Evolutionary conservation across 75 land plant species (phyloP).

Genomic region (Cupressus sempervirens): DNA sequence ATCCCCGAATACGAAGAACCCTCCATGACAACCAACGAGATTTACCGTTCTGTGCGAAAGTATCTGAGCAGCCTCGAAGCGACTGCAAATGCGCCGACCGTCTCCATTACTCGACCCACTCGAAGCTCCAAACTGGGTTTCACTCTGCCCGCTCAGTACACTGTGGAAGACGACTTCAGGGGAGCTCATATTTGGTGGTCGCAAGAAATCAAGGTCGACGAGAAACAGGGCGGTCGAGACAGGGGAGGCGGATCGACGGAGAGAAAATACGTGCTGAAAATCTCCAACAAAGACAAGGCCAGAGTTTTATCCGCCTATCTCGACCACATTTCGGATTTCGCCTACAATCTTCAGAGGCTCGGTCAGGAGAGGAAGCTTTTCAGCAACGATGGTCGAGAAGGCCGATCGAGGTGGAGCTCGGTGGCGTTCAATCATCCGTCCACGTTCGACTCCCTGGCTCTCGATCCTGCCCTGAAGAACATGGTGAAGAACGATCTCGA

Average conservation of each 20-base stretch:
- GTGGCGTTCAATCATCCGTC: too few species aligned
- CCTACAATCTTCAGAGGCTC: conserved; percentile 35
- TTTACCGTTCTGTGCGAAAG: not conserved
- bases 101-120: conserved; percentile 27
- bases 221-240: not conserved
- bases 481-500: conserved; percentile 23
- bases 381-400: conserved; percentile 21
- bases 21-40: not conserved
- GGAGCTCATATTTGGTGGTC: conserved; percentile 43
- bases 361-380: conserved; percentile 37
- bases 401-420: conserved; percentile 11
- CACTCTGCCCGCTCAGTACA: conserved; percentile 38
- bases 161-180: conserved; percentile 25
- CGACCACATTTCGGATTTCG: conserved; percentile 31
- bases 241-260: conserved; percentile 20
- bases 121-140: conserved; percentile 23
- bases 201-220: not conserved
- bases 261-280: conserved; percentile 11
- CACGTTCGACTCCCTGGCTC: conserved; percentile 17
- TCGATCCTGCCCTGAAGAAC: conserved; percentile 36
- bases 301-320: conserved; percentile 48
- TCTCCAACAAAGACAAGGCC: conserved; percentile 26
- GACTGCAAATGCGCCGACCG: conserved; percentile 20
- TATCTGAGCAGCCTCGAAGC: conserved; percentile 17
- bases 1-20: not conserved